These are phyloP conservation scores for Populus hybrid DNA, from an alignment of 441 rosid genomes.

Conservation along the genomic window DNA sequence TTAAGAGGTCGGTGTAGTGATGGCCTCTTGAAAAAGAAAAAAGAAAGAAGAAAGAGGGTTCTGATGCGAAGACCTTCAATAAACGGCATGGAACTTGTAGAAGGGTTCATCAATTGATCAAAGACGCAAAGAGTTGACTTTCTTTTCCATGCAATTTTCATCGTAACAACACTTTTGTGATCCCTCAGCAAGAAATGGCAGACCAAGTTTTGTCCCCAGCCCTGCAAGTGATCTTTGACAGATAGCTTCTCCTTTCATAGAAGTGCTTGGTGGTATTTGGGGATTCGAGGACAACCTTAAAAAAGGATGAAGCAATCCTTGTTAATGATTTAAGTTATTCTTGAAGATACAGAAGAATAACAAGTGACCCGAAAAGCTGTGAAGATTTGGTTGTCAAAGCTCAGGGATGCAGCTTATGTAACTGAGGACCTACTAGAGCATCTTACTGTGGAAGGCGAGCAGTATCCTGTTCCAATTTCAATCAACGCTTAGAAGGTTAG, in stretches of 20 bases:
- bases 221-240: conserved; percentile 21
- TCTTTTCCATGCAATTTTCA: too few relatives aligned
- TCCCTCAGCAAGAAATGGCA: conserved; percentile 12
- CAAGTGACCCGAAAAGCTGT: conserved; percentile 19
- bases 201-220: conserved; percentile 16
- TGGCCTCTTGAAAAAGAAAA: too few relatives aligned
- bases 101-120: too few relatives aligned
- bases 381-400: conserved; percentile 22
- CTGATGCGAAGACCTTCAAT: too few relatives aligned
- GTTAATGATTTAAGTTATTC: conserved; percentile 19
- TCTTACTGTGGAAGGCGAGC: not conserved
- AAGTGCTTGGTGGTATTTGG: not conserved
- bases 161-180: too few relatives aligned
- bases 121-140: too few relatives aligned
- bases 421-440: conserved; percentile 24
- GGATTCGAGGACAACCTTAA: conserved; percentile 13
- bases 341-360: conserved; percentile 30
- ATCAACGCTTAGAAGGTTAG: not conserved
- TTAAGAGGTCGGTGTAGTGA: too few relatives aligned
- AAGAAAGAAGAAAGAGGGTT: too few relatives aligned
- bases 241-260: conserved; percentile 16
- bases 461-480: not conserved
- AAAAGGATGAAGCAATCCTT: conserved; percentile 13
- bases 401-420: conserved; percentile 23
- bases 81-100: too few relatives aligned